Evolutionary conservation across 164 flowering plant species (phyloP).

Genomic region (Umbellularia californica): DNA sequence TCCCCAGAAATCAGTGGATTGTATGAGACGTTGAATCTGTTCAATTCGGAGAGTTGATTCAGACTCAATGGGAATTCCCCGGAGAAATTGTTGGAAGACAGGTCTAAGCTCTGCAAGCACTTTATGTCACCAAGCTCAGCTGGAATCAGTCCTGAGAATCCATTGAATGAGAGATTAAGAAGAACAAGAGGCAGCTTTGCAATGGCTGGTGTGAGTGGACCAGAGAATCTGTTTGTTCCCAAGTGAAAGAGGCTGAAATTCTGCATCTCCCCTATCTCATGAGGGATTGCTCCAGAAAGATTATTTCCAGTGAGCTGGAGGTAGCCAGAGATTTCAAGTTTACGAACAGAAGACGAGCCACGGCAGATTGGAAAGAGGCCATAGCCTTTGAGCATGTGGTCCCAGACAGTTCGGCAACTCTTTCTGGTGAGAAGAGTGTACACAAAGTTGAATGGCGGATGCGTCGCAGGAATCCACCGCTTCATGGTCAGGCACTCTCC

Average conservation of each 20-base stretch:
- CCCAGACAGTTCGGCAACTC: conserved; percentile 68
- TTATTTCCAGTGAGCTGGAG: conserved; percentile 67
- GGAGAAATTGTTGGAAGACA: conserved; percentile 83
- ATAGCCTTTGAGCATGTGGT: conserved; percentile 53
- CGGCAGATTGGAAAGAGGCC: conserved; percentile 63
- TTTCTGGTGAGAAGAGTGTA: conserved; percentile 60
- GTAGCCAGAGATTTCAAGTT: conserved; percentile 60
- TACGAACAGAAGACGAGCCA: conserved; percentile 20
- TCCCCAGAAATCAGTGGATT: conserved; percentile 65
- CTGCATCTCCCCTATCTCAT: conserved; percentile 52
- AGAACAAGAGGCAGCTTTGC: conserved; percentile 50
- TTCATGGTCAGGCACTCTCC: conserved; percentile 77
- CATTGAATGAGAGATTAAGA: conserved; percentile 56
- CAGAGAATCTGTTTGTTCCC: conserved; percentile 49
- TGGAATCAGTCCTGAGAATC: conserved; percentile 65
- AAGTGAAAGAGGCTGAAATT: conserved; percentile 66
- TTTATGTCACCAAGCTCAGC: conserved; percentile 39
- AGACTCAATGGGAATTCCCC: conserved; percentile 63
- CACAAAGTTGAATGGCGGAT: conserved; percentile 84
- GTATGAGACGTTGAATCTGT: conserved; percentile 78
- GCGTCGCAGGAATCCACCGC: conserved; percentile 88
- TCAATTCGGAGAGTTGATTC: conserved; percentile 49
- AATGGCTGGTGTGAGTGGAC: conserved; percentile 50
- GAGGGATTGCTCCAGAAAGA: conserved; percentile 60
- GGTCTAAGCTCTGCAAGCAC: conserved; percentile 74